A percentile compares a stretch with the other conserved stretches of the same genome.
These are phyloP conservation scores for Crotalaria pallida DNA, from an alignment of 306 rosid species.

Conservation along the genomic window DNA sequence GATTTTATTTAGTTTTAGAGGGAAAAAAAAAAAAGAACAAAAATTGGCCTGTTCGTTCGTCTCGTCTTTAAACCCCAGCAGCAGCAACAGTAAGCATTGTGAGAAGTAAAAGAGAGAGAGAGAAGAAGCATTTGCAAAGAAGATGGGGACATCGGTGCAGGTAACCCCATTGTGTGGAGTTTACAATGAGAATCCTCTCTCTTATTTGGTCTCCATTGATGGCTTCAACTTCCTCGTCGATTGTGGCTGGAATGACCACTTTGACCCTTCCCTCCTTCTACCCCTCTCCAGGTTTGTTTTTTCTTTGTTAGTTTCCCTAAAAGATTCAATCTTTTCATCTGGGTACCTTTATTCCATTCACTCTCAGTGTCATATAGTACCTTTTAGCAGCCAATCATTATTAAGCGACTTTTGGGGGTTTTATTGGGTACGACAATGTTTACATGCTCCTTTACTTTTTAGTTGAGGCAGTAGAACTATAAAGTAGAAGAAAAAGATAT, in stretches of 20 bases:
- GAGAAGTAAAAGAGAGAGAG: too few relatives aligned
- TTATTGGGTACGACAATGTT: not conserved
- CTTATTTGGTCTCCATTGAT: conserved; percentile 84
- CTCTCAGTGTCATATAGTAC: not conserved
- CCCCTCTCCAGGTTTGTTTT: conserved; percentile 68
- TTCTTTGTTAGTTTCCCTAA: too few relatives aligned
- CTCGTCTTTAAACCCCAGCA: too few relatives aligned
- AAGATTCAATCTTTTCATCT: not conserved
- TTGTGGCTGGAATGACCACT: conserved; percentile 97
- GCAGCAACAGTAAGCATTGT: too few relatives aligned
- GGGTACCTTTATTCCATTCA: conserved; percentile 3
- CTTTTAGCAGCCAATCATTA: not conserved
- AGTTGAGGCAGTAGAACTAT: not conserved
- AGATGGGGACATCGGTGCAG: conserved; percentile 93
- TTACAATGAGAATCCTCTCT: conserved; percentile 87
- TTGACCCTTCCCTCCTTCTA: conserved; percentile 76
- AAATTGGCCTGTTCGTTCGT: too few relatives aligned
- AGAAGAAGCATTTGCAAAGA: too few relatives aligned
- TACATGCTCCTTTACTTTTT: not conserved
- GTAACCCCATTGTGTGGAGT: conserved; percentile 85
- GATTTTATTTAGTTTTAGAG: too few relatives aligned
- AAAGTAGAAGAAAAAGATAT: not conserved
- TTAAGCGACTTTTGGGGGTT: not conserved
- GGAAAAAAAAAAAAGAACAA: too few relatives aligned
- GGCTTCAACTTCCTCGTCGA: conserved; percentile 85